phyloP scores from a whole-genome alignment of 2,329 filamentous ascomycete species.

The Ramularia collo-cygni region DNA sequence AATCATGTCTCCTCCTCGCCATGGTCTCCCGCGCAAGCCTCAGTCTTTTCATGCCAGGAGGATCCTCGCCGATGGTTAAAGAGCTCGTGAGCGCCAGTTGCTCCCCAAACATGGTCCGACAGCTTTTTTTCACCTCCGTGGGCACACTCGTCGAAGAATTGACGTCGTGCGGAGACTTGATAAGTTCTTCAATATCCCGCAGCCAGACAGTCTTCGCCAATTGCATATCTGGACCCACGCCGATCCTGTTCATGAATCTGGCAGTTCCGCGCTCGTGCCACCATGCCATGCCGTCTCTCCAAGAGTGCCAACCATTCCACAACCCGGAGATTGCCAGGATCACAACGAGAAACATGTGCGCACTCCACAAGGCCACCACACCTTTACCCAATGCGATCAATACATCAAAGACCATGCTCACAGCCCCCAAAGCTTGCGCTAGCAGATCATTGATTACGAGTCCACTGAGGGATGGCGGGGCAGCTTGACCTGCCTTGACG shows the following conservation, averaged over 20 bases:
- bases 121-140: constrained; percentile 19
- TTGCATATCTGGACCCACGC: constrained; percentile 67
- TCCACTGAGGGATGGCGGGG: constrained; percentile 19
- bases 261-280: constrained; percentile 76
- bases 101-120: constrained; percentile 29
- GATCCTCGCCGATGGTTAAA: constrained; percentile 4
- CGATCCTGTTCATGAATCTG: constrained; percentile 73
- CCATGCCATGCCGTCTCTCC: constrained; percentile 68
- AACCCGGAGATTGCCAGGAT: constrained; percentile 63
- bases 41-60: constrained; percentile 45
- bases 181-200: constrained; percentile 64
- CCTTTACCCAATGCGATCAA: constrained; percentile 31
- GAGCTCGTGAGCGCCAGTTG: constrained; percentile 14
- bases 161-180: constrained; percentile 27
- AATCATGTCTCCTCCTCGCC: constrained; percentile 77
- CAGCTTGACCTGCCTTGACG: constrained; percentile 7
- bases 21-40: constrained; percentile 76
- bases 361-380: constrained; percentile 32
- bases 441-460: constrained; percentile 28
- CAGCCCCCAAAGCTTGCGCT: constrained; percentile 18
- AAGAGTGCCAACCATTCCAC: constrained; percentile 68
- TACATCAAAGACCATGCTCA: constrained; percentile 37
- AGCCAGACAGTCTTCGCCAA: constrained; percentile 86
- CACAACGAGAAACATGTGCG: constrained; percentile 66
- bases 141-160: constrained; percentile 20